Conservation (phyloP, 2,329 filamentous ascomycete species). For the Canariomyces notabilis region DNA sequence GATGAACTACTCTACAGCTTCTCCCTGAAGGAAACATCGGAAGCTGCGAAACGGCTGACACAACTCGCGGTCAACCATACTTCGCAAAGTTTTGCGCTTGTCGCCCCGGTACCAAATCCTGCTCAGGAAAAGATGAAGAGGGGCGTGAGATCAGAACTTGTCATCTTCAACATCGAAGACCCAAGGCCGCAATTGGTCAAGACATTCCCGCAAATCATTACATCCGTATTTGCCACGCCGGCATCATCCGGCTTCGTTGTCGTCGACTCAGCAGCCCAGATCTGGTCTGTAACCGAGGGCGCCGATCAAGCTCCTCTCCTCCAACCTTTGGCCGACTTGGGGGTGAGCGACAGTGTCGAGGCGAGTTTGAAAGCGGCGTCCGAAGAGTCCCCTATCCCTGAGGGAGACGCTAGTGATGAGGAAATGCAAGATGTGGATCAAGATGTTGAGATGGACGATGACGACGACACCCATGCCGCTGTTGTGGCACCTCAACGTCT, state of each 20-base stretch:
- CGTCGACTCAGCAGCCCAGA: constrained; percentile 69
- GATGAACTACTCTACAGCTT: constrained; percentile 68
- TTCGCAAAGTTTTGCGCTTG: constrained; percentile 62
- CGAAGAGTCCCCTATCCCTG: constrained; percentile 36
- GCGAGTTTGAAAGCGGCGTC: constrained; percentile 22
- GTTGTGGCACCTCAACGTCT: constrained; percentile 65
- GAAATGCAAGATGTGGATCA: constrained; percentile 32
- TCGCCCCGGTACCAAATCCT: constrained; percentile 38
- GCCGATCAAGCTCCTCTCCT: constrained; percentile 50
- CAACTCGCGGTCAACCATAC: constrained; percentile 67
- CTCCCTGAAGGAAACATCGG: constrained; percentile 43
- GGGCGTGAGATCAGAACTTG: constrained; percentile 49
- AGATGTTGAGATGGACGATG: constrained; percentile 29
- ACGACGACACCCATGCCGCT: constrained; percentile 45
- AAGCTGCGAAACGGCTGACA: constrained; percentile 42
- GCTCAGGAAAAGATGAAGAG: constrained; percentile 23
- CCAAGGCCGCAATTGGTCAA: constrained; percentile 55
- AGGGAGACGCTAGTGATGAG: constrained; percentile 39
- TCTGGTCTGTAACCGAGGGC: constrained; percentile 59
- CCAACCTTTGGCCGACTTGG: constrained; percentile 51
- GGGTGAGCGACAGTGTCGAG: constrained; percentile 34
- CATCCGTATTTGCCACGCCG: constrained; percentile 60
- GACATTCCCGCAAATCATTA: constrained; percentile 53
- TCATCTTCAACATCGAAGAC: constrained; percentile 61
- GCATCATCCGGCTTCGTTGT: constrained; percentile 67